Evolutionary conservation across 257 asterid species (phyloP), one percentile per base, ranked within the genome.

Genomic region (Solanum okadae): DNA sequence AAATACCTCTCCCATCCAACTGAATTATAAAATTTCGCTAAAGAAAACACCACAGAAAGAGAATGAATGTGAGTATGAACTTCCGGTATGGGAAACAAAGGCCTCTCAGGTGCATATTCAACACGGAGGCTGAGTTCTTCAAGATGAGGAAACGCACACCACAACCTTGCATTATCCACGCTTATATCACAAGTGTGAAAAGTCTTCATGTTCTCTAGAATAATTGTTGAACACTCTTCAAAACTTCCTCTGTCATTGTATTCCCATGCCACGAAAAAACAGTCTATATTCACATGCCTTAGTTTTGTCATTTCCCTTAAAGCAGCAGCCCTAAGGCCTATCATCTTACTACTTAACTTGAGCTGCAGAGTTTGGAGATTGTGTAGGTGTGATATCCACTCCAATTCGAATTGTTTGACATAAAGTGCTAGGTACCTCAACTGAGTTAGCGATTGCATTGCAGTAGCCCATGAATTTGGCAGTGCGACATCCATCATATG

Each of bases 11-110:
- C 83, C 83, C 83, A 38, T 38, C 59, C 83, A 38, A 3, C 23
- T 23, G 83, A 76, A 72, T 4, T 6, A 3, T 1, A 18, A 0
- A 16, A 2, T 31, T 22, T 0, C 14, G 0, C 0, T 8, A 8
- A 0, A 2, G 14, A 0, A 0, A 65, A n/a, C 33, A 0, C 1
- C 79, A 72, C 0, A 72, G 16, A 31, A 25, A 78, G n/a, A 78
- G 5, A n/a, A 0, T 11, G 63, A 78, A 78, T 1, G 7, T 0
- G n/a, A 78, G 15, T 40, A 40, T 78, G 61, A 40, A 42, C 22
- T 25, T 78, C 59, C 0, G 6, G 2, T 37, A 6, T 76, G 22
- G 84, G 83, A 76, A 76, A 76, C 34, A 23, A 76, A 76, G 20
- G 22, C 3, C 0, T 1, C 15, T 4, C 7, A 3, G 83, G 56